Evolutionary conservation across 108 stramenopile species (phyloP).

Genomic region (Nannochloropsis gaditana): DNA sequence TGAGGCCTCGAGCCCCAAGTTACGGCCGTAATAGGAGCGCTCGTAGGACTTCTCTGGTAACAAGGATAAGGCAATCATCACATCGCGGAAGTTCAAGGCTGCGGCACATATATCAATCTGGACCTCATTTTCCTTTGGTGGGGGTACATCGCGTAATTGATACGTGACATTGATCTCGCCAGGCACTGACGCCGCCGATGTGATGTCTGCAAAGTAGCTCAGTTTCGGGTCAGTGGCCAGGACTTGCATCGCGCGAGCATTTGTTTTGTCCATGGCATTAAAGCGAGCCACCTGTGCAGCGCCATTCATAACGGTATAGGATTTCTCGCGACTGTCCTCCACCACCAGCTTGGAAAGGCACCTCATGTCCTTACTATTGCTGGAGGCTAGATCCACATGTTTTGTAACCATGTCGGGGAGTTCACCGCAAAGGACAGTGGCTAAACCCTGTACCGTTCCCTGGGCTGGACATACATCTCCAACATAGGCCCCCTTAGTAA

Average conservation of each 20-base stretch:
- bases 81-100: slow-evolving; percentile 16
- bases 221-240: background rate
- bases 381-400: background rate
- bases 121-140: background rate
- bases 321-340: background rate
- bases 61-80: slow-evolving; percentile 5
- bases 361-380: background rate
- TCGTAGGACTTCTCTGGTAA: slow-evolving; percentile 17
- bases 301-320: background rate
- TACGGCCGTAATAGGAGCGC: slow-evolving; percentile 19
- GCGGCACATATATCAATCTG: background rate
- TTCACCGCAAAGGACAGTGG: slow-evolving; percentile 9
- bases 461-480: background rate
- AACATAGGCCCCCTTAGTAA: background rate
- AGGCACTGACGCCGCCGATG: background rate
- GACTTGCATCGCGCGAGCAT: background rate
- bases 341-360: background rate
- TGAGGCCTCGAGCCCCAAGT: slow-evolving; percentile 11
- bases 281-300: background rate
- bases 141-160: background rate
- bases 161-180: background rate
- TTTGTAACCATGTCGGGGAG: background rate
- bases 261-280: background rate
- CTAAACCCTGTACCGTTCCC: background rate
- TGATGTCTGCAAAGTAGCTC: background rate